Evolutionary conservation across 768 basidiomycete species (phyloP), one percentile per base, ranked within the genome.

Genomic region (Trametes maxima): DNA sequence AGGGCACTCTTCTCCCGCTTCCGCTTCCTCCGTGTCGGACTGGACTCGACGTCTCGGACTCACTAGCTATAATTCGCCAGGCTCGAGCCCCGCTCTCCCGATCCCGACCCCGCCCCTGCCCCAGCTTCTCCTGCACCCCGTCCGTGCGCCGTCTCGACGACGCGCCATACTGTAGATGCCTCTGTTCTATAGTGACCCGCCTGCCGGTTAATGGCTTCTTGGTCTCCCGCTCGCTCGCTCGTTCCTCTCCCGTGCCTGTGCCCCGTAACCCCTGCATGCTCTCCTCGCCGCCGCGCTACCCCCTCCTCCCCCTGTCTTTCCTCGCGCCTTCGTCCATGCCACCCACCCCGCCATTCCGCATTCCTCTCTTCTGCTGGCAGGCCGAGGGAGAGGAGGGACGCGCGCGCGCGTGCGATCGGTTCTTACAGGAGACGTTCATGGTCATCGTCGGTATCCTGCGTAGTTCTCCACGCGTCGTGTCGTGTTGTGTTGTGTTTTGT

Each of bases 21-120:
- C 44, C n/a, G n/a, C n/a, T n/a, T 45, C 12, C 36, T 24, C 22
- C 22, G 25, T 22, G n/a, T 13, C 47, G 47, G 25, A 42, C 48
- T 58, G 57, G 36, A 25, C 44, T 54, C 59, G 57, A 35, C 50
- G 54, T 44, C 61, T 35, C 50, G 55, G 61, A 57, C 55, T 53
- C 37, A 33, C 55, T 62, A 62, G 44, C 45, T 53, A 52, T 62
- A 62, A 62, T 62, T 57, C 24, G 55, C 55, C 61, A 21, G 50
- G 61, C 50, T 40, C 50, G 55, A 40, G 39, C 47, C n/a, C n/a
- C 35, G 28, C 51, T 19, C 42, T 45, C 25, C 44, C 36, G 10
- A 28, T 33, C 22, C 25, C 21, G 21, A 3, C 25, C 28, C 19
- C 21, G 19, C 19, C 17, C 24, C n/a, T 17, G 43, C 14, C 44